These are phyloP conservation scores for Tilletia indica DNA, from an alignment of 1,284 basidiomycete species.

Conservation along the genomic window DNA sequence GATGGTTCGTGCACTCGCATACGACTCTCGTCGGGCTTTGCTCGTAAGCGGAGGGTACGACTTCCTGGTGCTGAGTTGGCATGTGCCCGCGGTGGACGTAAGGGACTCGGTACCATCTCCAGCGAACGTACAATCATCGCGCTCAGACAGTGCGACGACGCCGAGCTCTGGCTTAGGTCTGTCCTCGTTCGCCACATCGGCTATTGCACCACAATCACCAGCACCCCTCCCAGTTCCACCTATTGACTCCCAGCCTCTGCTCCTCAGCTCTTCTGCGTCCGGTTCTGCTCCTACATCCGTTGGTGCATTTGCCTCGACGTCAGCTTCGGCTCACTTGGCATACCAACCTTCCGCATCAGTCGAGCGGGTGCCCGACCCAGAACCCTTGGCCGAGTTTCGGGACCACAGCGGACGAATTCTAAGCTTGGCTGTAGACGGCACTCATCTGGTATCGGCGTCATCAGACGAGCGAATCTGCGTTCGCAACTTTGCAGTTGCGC, in stretches of 20 bases:
- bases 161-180: not conserved
- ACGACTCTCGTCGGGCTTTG: slow-evolving; percentile 24
- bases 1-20: slow-evolving; percentile 39
- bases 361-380: not conserved
- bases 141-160: not conserved
- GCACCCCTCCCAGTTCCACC: too few relatives aligned
- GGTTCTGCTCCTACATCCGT: slow-evolving; percentile 16
- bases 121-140: not conserved
- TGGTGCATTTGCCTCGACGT: slow-evolving; percentile 23
- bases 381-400: slow-evolving; percentile 2
- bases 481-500: slow-evolving; percentile 28
- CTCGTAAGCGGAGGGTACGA: slow-evolving; percentile 43
- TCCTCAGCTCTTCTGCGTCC: not conserved
- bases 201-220: too few relatives aligned
- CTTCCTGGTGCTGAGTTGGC: slow-evolving; percentile 36
- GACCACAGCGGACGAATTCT: slow-evolving; percentile 25
- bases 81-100: slow-evolving; percentile 1
- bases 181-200: too few relatives aligned
- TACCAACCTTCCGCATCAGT: not conserved
- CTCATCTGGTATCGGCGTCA: slow-evolving; percentile 38
- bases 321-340: slow-evolving; percentile 23
- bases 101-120: not conserved
- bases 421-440: slow-evolving; percentile 39
- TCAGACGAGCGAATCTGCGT: slow-evolving; percentile 40
- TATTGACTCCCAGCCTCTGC: not conserved